Conservation (phyloP, 2,329 filamentous ascomycete genomes). For the Penicillium hesseltinei region DNA sequence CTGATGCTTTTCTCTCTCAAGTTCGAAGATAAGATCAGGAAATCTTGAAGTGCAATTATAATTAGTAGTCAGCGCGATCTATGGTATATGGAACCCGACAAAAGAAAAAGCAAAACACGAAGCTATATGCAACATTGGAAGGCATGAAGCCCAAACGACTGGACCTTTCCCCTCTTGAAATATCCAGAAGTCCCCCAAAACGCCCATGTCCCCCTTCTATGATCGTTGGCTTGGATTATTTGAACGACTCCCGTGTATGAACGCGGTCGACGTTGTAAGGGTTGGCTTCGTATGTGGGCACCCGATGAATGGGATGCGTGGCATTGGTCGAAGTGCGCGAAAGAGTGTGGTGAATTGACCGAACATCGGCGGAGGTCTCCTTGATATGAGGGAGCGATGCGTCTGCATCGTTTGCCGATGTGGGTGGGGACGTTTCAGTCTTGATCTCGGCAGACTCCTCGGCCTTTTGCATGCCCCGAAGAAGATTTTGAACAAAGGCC, state of each 20-base stretch:
- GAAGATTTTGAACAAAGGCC: slow-evolving; percentile 23
- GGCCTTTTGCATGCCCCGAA: slow-evolving; percentile 3
- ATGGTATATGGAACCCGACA: neutral
- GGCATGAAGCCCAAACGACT: neutral
- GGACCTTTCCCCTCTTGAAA: neutral
- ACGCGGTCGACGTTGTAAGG: slow-evolving; percentile 21
- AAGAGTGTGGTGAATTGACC: slow-evolving; percentile 10
- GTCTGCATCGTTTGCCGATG: neutral
- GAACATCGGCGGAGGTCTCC: slow-evolving; percentile 18
- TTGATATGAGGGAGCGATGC: slow-evolving; percentile 2
- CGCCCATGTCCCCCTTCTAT: neutral
- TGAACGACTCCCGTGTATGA: slow-evolving; percentile 23
- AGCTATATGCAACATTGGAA: neutral
- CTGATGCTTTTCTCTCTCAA: neutral
- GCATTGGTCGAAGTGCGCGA: slow-evolving; percentile 10
- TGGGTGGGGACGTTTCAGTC: neutral
- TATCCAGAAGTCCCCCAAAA: neutral
- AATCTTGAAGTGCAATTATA: neutral
- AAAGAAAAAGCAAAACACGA: neutral
- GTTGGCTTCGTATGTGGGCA: slow-evolving; percentile 22
- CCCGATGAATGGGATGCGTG: slow-evolving; percentile 10
- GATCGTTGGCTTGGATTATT: slow-evolving; percentile 1
- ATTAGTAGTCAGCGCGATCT: slow-evolving; percentile 4
- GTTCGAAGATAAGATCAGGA: neutral
- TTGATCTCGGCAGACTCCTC: neutral